These are phyloP conservation scores for Ramaria sp. DNA, from an alignment of 768 basidiomycete species.

Conservation along the genomic window DNA sequence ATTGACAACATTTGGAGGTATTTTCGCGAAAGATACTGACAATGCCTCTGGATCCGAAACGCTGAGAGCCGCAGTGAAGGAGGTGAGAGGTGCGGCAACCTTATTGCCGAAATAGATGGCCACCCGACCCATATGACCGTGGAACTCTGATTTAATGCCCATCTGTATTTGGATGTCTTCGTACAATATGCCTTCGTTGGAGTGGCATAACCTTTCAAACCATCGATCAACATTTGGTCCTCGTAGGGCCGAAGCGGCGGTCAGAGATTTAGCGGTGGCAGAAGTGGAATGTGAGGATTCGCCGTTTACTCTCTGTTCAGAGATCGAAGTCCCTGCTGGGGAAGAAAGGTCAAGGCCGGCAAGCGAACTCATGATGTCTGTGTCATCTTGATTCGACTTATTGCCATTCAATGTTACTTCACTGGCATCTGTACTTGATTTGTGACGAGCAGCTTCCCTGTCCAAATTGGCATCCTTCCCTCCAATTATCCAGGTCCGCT, in stretches of 20 bases:
- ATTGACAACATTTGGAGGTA: constrained; percentile 72
- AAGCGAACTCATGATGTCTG: constrained; percentile 62
- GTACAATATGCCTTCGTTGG: constrained; percentile 80
- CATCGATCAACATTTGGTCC: constrained; percentile 77
- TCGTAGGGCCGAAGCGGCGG: constrained; percentile 42
- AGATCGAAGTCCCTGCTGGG: constrained; percentile 19
- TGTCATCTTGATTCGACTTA: constrained; percentile 21
- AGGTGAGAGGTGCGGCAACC: constrained; percentile 74
- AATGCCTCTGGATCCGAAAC: constrained; percentile 67
- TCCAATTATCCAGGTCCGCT: constrained; percentile 90
- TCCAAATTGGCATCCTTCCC: constrained; percentile 89
- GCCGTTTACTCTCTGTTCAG: constrained; percentile 12
- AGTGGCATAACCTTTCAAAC: constrained; percentile 77
- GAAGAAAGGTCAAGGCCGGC: constrained; percentile 69
- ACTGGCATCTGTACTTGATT: constrained; percentile 29
- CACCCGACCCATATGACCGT: constrained; percentile 86
- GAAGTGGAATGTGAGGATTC: not conserved
- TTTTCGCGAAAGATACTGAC: constrained; percentile 79
- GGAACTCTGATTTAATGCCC: constrained; percentile 93
- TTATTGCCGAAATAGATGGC: constrained; percentile 98
- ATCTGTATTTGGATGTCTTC: constrained; percentile 95
- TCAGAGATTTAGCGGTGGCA: constrained; percentile 3
- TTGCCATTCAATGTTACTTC: constrained; percentile 24
- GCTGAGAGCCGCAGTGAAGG: constrained; percentile 78
- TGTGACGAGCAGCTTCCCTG: constrained; percentile 42